phyloP scores from a whole-genome alignment of 1,284 basidiomycete genomes.

The Cronartium ribicola region DNA sequence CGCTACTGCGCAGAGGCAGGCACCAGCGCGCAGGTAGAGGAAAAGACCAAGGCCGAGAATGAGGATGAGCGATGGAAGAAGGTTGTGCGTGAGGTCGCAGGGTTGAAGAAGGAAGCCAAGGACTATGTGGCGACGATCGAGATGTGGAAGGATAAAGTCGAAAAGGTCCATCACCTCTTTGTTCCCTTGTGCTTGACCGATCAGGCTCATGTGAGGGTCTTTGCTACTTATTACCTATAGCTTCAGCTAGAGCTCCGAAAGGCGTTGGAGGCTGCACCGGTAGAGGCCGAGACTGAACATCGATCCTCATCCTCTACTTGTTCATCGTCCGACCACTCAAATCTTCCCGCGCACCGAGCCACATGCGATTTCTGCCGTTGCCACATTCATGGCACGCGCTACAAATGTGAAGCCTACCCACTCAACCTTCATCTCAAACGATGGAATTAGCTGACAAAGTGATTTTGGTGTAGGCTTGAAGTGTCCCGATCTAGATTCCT shows the following conservation, averaged over 20 bases:
- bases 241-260: conserved; percentile 31
- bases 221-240: neutral
- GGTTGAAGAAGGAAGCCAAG: conserved; percentile 31
- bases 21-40: neutral
- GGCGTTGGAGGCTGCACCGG: conserved; percentile 7
- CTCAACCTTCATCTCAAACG: neutral
- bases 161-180: neutral
- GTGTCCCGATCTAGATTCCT: conserved; percentile 36
- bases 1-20: conserved; percentile 12
- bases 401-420: conserved; percentile 29
- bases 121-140: conserved; percentile 35
- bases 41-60: conserved; percentile 3
- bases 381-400: conserved; percentile 29
- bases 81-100: conserved; percentile 13
- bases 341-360: conserved; percentile 27
- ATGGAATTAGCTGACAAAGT: neutral
- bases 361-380: conserved; percentile 39
- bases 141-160: conserved; percentile 30
- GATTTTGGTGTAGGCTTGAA: conserved; percentile 24
- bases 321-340: conserved; percentile 9
- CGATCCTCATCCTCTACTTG: conserved; percentile 9
- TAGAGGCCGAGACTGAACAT: neutral
- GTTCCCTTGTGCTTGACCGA: neutral
- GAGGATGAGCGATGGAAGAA: conserved; percentile 32
- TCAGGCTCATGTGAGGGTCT: neutral